These are phyloP conservation scores for Lactifluus piperatus DNA, from an alignment of 768 basidiomycete species.

Conservation along the genomic window DNA sequence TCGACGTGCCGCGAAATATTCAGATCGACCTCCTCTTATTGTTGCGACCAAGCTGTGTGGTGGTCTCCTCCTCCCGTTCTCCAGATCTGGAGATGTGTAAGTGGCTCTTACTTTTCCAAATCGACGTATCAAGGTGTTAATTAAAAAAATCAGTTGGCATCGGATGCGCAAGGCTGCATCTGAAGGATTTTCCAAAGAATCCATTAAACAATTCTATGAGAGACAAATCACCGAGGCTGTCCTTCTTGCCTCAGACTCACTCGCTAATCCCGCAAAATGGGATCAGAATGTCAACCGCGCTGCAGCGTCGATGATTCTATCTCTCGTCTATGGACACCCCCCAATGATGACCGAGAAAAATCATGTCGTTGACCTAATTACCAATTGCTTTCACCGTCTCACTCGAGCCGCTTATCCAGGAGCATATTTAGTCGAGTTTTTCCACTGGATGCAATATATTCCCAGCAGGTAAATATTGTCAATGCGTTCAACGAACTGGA, in stretches of 20 bases:
- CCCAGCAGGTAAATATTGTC: not conserved
- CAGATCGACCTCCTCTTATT: not conserved
- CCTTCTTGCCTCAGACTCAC: not conserved
- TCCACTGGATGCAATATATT: too few species aligned
- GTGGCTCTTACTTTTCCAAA: not conserved
- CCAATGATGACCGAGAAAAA: too few species aligned
- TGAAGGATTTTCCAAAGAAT: not conserved
- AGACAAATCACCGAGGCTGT: not conserved
- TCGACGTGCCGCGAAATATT: not conserved
- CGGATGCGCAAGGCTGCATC: not conserved
- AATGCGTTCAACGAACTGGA: not conserved
- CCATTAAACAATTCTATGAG: not conserved
- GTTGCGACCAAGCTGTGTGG: not conserved
- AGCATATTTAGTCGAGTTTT: too few species aligned
- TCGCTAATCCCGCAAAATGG: not conserved
- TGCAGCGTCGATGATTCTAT: too few species aligned
- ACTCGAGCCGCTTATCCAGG: too few species aligned
- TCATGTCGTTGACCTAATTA: too few species aligned
- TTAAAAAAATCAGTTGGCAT: not conserved
- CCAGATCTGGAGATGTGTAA: not conserved
- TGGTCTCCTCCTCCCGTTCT: not conserved
- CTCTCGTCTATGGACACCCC: too few species aligned
- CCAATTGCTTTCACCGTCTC: too few species aligned
- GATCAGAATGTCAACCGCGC: not conserved
- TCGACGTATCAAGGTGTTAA: too few species aligned